Conservation (phyloP, 2,329 filamentous ascomycete species). For the Xylaria polymorpha region DNA sequence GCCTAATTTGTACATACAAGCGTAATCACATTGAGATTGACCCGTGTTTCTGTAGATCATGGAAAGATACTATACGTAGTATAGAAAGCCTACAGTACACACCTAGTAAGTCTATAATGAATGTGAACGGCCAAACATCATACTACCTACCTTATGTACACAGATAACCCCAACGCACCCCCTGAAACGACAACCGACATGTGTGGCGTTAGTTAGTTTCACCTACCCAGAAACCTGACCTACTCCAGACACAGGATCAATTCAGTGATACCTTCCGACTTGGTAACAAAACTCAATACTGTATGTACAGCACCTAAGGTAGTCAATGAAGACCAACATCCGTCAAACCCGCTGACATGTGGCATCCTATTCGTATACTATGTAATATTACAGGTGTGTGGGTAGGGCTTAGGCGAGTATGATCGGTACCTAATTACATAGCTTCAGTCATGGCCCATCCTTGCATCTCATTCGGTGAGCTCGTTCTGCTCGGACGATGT, state of each 20-base stretch:
- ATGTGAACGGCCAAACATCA: constrained; percentile 6
- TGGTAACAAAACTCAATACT: neutral
- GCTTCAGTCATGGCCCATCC: neutral
- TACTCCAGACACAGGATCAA: constrained; percentile 5
- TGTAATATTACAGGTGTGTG: neutral
- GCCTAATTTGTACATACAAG: constrained; percentile 14
- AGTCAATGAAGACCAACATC: neutral
- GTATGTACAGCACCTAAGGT: too few relatives aligned
- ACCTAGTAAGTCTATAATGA: neutral
- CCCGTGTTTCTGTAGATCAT: constrained; percentile 3
- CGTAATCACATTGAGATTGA: neutral
- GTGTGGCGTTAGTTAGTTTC: constrained; percentile 28
- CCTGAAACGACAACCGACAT: constrained; percentile 17
- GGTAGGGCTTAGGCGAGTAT: constrained; percentile 22
- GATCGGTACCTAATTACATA: too few relatives aligned
- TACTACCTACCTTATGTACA: too few relatives aligned
- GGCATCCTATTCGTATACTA: neutral
- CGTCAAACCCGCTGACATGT: neutral
- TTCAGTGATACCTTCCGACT: constrained; percentile 1
- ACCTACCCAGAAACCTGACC: neutral
- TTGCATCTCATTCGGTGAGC: neutral
- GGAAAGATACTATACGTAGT: neutral
- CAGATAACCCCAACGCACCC: neutral
- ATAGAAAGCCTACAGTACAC: too few relatives aligned
- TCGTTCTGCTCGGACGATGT: neutral